Conservation (phyloP, 306 rosid genomes). For the Fragaria iinumae region DNA sequence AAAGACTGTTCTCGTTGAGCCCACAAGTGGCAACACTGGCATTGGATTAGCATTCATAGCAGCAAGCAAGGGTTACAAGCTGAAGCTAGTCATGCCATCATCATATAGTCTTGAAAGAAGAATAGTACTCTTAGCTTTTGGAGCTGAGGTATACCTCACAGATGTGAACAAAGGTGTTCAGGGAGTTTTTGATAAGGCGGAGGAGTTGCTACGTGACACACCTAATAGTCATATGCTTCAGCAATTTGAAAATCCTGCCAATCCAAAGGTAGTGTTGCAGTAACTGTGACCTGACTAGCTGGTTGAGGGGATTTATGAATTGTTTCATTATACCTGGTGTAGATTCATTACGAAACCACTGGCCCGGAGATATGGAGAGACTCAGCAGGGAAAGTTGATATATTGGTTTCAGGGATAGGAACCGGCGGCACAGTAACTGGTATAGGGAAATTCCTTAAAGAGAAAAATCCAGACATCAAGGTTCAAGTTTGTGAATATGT, state of each 20-base stretch:
- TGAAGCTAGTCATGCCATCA: slow-evolving; percentile 60
- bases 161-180: slow-evolving; percentile 56
- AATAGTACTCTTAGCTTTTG: slow-evolving; percentile 64
- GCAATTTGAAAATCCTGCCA: slow-evolving; percentile 72
- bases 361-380: slow-evolving; percentile 95
- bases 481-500: slow-evolving; percentile 22
- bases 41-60: slow-evolving; percentile 77
- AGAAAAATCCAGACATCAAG: slow-evolving; percentile 70
- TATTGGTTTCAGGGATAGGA: slow-evolving; percentile 73
- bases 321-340: slow-evolving; percentile 5
- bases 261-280: slow-evolving; percentile 47
- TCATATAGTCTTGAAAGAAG: slow-evolving; percentile 61
- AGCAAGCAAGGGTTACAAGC: slow-evolving; percentile 69
- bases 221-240: slow-evolving; percentile 51
- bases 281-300: slow-evolving; percentile 6
- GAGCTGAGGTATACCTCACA: slow-evolving; percentile 68
- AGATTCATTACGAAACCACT: slow-evolving; percentile 88
- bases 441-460: slow-evolving; percentile 71
- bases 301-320: slow-evolving; percentile 1
- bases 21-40: slow-evolving; percentile 84
- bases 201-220: slow-evolving; percentile 48
- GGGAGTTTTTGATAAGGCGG: slow-evolving; percentile 50
- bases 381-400: slow-evolving; percentile 63
- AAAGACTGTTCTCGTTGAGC: slow-evolving; percentile 74
- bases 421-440: slow-evolving; percentile 80